phyloP scores from a whole-genome alignment of 2,329 filamentous ascomycete species.

The Thielaviopsis euricoi region DNA sequence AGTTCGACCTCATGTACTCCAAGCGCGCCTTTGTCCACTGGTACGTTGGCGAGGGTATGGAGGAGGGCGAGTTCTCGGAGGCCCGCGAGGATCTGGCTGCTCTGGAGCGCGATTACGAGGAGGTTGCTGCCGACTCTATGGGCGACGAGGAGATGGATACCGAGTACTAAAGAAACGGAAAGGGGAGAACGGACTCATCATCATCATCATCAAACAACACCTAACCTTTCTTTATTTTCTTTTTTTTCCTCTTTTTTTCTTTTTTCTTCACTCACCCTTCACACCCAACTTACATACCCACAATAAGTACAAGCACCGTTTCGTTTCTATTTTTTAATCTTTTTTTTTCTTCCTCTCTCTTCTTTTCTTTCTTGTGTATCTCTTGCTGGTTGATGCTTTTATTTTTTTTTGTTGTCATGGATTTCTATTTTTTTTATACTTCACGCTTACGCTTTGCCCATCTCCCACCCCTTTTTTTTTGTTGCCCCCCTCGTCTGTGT shows the following conservation, averaged over 20 bases:
- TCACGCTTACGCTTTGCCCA: too few species aligned
- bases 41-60: conserved; percentile 99
- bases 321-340: not conserved
- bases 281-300: not conserved
- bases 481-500: too few species aligned
- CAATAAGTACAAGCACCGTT: not conserved
- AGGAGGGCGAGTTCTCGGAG: conserved; percentile 99
- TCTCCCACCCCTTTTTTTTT: too few species aligned
- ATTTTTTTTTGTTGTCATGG: too few species aligned
- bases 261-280: not conserved
- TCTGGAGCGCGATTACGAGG: conserved; percentile 96
- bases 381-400: too few species aligned
- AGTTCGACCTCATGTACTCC: conserved; percentile 99
- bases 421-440: too few species aligned
- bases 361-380: too few species aligned
- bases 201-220: not conserved
- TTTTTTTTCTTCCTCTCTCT: too few species aligned
- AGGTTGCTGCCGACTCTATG: conserved; percentile 88
- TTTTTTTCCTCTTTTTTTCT: not conserved
- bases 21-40: conserved; percentile 99
- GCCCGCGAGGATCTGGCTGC: conserved; percentile 96
- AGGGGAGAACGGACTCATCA: not conserved
- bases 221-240: not conserved
- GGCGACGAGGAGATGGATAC: conserved; percentile 76
- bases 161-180: conserved; percentile 55